phyloP scores from a whole-genome alignment of 1,284 basidiomycete species.

The Macrocybe sp. region DNA sequence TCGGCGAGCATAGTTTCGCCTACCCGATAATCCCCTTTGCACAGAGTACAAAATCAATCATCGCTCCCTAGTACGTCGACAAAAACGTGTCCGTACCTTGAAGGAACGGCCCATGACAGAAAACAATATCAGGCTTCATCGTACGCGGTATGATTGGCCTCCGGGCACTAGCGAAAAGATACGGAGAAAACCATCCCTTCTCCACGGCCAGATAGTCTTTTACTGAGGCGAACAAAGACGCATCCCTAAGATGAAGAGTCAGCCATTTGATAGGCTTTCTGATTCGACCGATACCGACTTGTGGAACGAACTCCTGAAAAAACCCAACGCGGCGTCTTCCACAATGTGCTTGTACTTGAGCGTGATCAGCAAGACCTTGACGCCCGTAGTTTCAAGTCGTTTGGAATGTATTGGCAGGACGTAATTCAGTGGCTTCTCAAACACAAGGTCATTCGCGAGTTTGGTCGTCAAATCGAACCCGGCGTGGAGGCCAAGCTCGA shows the following conservation, averaged over 20 bases:
- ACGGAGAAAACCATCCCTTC: slow-evolving; percentile 67
- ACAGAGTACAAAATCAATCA: slow-evolving; percentile 3
- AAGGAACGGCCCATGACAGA: slow-evolving; percentile 62
- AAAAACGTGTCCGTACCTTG: slow-evolving; percentile 29
- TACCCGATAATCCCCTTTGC: slow-evolving; percentile 50
- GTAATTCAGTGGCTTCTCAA: slow-evolving; percentile 43
- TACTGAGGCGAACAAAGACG: slow-evolving; percentile 53
- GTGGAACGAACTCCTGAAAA: slow-evolving; percentile 57
- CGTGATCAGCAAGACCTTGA: slow-evolving; percentile 55
- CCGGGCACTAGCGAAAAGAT: slow-evolving; percentile 57
- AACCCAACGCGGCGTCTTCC: slow-evolving; percentile 55
- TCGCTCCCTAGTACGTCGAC: neutral
- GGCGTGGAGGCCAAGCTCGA: slow-evolving; percentile 48
- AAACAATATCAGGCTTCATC: slow-evolving; percentile 63
- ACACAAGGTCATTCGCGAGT: slow-evolving; percentile 50
- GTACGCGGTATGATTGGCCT: slow-evolving; percentile 55
- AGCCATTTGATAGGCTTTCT: neutral
- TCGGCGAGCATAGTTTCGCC: slow-evolving; percentile 55
- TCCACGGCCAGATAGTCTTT: slow-evolving; percentile 58
- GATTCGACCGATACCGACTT: slow-evolving; percentile 31
- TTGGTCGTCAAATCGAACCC: slow-evolving; percentile 49
- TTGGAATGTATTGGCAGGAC: slow-evolving; percentile 48
- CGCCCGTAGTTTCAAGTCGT: slow-evolving; percentile 50
- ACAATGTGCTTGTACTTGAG: slow-evolving; percentile 56
- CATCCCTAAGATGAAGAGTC: slow-evolving; percentile 31